These are phyloP conservation scores for Cyberlindnera subsufficiens DNA, from an alignment of 805 yeast genomes.

Conservation along the genomic window DNA sequence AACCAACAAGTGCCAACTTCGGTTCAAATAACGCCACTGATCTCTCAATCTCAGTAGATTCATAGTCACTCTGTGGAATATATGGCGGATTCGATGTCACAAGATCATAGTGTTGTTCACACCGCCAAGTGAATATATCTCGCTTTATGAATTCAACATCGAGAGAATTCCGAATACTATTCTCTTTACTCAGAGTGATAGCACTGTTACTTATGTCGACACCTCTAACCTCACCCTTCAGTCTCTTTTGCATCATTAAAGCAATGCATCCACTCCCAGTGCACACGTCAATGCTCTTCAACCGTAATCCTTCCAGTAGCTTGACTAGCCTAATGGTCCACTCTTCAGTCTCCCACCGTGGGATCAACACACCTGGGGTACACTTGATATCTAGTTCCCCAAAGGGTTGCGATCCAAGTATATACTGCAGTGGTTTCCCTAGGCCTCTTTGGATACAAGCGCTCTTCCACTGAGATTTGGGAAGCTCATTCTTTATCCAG, in stretches of 20 bases:
- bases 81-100: slow-evolving; percentile 92
- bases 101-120: slow-evolving; percentile 34
- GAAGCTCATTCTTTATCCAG: slow-evolving; percentile 62
- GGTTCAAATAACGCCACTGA: slow-evolving; percentile 80
- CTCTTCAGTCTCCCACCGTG: slow-evolving; percentile 94
- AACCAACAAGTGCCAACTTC: slow-evolving; percentile 69
- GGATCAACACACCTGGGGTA: slow-evolving; percentile 65
- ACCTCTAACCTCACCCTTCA: slow-evolving; percentile 32
- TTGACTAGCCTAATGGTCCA: slow-evolving; percentile 52
- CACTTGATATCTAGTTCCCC: slow-evolving; percentile 61
- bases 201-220: slow-evolving; percentile 57
- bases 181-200: slow-evolving; percentile 40
- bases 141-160: slow-evolving; percentile 6
- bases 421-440: slow-evolving; percentile 74
- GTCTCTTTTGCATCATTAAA: slow-evolving; percentile 36
- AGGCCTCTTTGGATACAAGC: slow-evolving; percentile 52
- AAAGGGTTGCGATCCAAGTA: slow-evolving; percentile 84
- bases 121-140: slow-evolving; percentile 6
- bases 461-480: slow-evolving; percentile 34
- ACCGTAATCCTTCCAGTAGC: not conserved
- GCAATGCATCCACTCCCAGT: slow-evolving; percentile 90
- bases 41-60: slow-evolving; percentile 36
- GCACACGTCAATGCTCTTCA: slow-evolving; percentile 59
- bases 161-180: slow-evolving; percentile 24
- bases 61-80: slow-evolving; percentile 45